Conservation (phyloP, 164 flowering plant genomes). For the Macadamia integrifolia region DNA sequence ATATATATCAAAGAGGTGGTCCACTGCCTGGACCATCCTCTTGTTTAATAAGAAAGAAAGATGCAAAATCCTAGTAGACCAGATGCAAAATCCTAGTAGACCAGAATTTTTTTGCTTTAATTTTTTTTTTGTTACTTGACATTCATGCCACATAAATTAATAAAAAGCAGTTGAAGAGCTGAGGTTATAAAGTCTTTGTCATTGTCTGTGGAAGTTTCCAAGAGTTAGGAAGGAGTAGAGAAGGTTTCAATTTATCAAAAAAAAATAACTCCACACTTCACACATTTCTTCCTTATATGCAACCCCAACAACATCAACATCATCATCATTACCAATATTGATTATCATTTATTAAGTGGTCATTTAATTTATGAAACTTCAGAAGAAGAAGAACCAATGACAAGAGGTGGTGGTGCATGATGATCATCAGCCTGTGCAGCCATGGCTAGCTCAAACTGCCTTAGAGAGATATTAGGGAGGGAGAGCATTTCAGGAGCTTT, state of each 20-base stretch:
- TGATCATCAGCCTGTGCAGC: slow-evolving; percentile 28
- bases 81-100: no score
- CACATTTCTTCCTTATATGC: background rate
- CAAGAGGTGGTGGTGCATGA: slow-evolving; percentile 11
- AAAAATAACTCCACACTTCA: background rate
- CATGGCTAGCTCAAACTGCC: slow-evolving; percentile 54
- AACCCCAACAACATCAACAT: background rate
- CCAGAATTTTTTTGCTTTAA: no score
- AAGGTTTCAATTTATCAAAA: background rate
- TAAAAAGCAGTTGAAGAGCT: no score
- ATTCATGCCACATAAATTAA: no score
- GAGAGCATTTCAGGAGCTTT: slow-evolving; percentile 32
- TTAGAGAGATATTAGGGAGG: slow-evolving; percentile 31
- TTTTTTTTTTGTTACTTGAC: no score
- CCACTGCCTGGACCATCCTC: no score
- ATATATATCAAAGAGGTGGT: no score
- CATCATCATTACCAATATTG: no score
- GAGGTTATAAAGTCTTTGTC: background rate
- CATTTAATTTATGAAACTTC: background rate
- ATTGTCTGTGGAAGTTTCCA: background rate
- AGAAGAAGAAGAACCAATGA: slow-evolving; percentile 20
- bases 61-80: no score
- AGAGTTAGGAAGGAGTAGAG: background rate
- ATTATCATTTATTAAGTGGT: background rate
- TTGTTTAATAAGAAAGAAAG: no score